Percentiles rank a stretch among this genome's conserved stretches.
phyloP scores from a whole-genome alignment of 2,329 filamentous ascomycete genomes.

The Colletotrichum horii region DNA sequence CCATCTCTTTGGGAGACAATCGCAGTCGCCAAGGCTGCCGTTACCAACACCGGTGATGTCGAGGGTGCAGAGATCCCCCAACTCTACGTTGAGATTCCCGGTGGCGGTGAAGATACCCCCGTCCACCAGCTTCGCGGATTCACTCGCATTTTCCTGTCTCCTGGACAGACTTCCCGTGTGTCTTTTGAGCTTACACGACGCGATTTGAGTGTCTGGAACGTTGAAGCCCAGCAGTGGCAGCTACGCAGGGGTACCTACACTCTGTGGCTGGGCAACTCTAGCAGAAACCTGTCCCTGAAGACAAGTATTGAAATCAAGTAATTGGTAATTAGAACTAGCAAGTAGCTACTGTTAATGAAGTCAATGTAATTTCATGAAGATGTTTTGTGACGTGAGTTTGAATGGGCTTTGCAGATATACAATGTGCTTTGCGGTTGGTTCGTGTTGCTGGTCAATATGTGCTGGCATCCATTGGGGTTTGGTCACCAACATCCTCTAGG shows the following conservation, averaged over 20 bases:
- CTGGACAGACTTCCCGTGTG: slow-evolving; percentile 38
- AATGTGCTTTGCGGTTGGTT: background rate
- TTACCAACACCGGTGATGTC: slow-evolving; percentile 47
- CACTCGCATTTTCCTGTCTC: slow-evolving; percentile 25
- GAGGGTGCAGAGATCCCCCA: slow-evolving; percentile 53
- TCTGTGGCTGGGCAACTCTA: slow-evolving; percentile 53
- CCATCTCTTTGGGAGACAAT: slow-evolving; percentile 53
- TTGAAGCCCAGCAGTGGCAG: slow-evolving; percentile 64
- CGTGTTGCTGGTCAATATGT: background rate
- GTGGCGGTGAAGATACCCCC: slow-evolving; percentile 43
- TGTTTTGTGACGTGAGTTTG: background rate
- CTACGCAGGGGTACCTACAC: slow-evolving; percentile 49
- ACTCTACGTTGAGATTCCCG: slow-evolving; percentile 53
- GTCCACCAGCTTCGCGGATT: slow-evolving; percentile 69
- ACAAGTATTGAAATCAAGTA: slow-evolving; percentile 40
- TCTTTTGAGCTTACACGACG: slow-evolving; percentile 62
- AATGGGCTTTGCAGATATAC: rapidly evolving
- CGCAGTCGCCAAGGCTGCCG: slow-evolving; percentile 39
- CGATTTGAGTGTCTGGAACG: slow-evolving; percentile 72
- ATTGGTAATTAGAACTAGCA: background rate
- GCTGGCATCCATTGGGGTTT: background rate
- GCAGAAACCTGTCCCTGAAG: slow-evolving; percentile 46
- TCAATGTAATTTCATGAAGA: background rate
- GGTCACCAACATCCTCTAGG: background rate
- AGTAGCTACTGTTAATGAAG: background rate